These are phyloP conservation scores for Cyberlindnera petersonii DNA, from an alignment of 805 yeast genomes.

Conservation along the genomic window DNA sequence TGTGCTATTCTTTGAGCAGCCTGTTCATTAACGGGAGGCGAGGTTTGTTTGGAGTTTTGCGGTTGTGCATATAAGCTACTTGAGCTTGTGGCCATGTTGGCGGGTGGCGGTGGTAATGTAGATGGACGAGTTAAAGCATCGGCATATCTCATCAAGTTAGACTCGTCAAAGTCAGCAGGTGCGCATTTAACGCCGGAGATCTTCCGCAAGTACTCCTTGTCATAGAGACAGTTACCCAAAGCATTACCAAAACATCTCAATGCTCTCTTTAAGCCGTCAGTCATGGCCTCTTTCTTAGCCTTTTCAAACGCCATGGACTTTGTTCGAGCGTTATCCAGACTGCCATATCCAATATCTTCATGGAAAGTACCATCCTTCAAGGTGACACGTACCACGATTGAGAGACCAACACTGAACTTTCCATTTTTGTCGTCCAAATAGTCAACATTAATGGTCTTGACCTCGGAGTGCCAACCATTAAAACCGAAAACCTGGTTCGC, in stretches of 20 bases:
- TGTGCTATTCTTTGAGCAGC: too few relatives aligned
- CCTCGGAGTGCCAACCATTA: slow-evolving; percentile 78
- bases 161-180: slow-evolving; percentile 43
- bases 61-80: neutral
- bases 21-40: too few relatives aligned
- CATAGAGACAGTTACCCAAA: slow-evolving; percentile 81
- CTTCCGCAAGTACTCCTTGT: slow-evolving; percentile 55
- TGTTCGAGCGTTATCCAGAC: slow-evolving; percentile 66
- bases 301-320: slow-evolving; percentile 79
- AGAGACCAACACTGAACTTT: slow-evolving; percentile 59
- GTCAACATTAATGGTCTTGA: slow-evolving; percentile 62
- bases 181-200: slow-evolving; percentile 40
- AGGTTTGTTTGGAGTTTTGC: neutral
- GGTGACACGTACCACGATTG: slow-evolving; percentile 69
- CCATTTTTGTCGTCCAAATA: slow-evolving; percentile 63
- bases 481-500: slow-evolving; percentile 83
- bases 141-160: slow-evolving; percentile 35
- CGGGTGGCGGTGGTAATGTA: slow-evolving; percentile 13
- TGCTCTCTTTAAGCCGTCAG: slow-evolving; percentile 78
- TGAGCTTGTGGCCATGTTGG: neutral
- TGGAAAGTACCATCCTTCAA: slow-evolving; percentile 73
- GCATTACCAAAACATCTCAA: slow-evolving; percentile 80
- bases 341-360: slow-evolving; percentile 86
- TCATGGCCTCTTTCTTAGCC: slow-evolving; percentile 78
- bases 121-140: slow-evolving; percentile 18